Evolutionary conservation across 345 rosid species (phyloP).

Genomic region (Nephelium lappaceum): DNA sequence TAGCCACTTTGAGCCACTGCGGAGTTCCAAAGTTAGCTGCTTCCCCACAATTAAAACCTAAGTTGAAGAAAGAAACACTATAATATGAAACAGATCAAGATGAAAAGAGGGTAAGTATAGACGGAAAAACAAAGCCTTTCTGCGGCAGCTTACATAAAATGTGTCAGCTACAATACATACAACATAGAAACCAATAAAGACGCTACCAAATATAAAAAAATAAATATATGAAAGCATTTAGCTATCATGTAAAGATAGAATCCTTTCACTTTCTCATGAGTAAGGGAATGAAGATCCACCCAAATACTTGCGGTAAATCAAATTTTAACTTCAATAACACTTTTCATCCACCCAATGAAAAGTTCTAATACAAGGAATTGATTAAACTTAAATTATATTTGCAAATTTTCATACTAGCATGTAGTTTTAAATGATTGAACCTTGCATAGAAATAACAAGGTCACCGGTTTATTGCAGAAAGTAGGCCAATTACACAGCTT

Average conservation of each 20-base stretch:
- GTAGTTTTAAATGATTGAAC: neutral
- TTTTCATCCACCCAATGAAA: neutral
- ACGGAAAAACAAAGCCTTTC: neutral
- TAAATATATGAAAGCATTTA: neutral
- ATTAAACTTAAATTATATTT: neutral
- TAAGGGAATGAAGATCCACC: neutral
- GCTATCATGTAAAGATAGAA: neutral
- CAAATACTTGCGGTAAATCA: neutral
- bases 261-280: neutral
- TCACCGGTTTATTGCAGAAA: neutral
- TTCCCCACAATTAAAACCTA: slow-evolving; percentile 99
- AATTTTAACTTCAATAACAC: neutral
- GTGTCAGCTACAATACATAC: slow-evolving; percentile 2
- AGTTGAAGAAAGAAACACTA: slow-evolving; percentile 21
- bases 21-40: slow-evolving; percentile 99
- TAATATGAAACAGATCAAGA: slow-evolving; percentile 12
- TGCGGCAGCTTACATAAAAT: neutral
- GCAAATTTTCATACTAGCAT: neutral
- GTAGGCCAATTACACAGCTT: neutral
- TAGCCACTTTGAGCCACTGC: slow-evolving; percentile 94
- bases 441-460: neutral
- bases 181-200: neutral
- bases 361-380: neutral
- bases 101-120: slow-evolving; percentile 5
- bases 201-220: neutral